Evolutionary conservation across 108 stramenopile genomes (phyloP).

Genomic region (Nannochloropsis salina): DNA sequence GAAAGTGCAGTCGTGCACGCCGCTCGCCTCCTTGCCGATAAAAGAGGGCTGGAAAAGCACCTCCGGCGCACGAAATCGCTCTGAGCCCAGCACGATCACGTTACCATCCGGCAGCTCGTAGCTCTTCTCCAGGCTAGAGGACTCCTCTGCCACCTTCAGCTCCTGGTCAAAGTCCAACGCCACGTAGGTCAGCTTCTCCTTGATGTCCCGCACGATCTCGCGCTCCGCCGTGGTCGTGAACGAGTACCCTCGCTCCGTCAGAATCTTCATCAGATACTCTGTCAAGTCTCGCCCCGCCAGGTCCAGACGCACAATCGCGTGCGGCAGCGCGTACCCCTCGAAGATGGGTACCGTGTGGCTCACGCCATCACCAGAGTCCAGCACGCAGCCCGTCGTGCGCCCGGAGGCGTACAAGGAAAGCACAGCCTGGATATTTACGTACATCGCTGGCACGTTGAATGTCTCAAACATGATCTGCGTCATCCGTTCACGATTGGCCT

Average conservation of each 20-base stretch:
- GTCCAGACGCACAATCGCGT: slow-evolving; percentile 59
- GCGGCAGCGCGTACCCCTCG: slow-evolving; percentile 61
- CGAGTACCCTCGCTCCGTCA: slow-evolving; percentile 62
- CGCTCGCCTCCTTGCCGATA: slow-evolving; percentile 93
- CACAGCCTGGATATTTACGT: slow-evolving; percentile 99
- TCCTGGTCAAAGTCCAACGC: slow-evolving; percentile 64
- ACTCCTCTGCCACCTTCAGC: slow-evolving; percentile 60
- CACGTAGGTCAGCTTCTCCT: slow-evolving; percentile 67
- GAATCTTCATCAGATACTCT: slow-evolving; percentile 63
- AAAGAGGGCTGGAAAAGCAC: slow-evolving; percentile 72
- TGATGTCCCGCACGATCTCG: slow-evolving; percentile 65
- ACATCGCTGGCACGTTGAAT: slow-evolving; percentile 99
- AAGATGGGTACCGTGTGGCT: slow-evolving; percentile 63
- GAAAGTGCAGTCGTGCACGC: slow-evolving; percentile 95
- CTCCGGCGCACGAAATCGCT: slow-evolving; percentile 66
- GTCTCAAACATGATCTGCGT: slow-evolving; percentile 99
- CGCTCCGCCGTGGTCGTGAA: slow-evolving; percentile 62
- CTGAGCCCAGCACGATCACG: slow-evolving; percentile 59
- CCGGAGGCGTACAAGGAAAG: slow-evolving; percentile 63
- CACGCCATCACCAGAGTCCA: slow-evolving; percentile 63
- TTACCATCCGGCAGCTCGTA: slow-evolving; percentile 65
- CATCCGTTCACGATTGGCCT: slow-evolving; percentile 99
- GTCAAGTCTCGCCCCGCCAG: slow-evolving; percentile 64
- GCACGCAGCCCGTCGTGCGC: slow-evolving; percentile 60
- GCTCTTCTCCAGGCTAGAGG: slow-evolving; percentile 58